These are phyloP conservation scores for Spirogloea muscicola DNA, from an alignment of 139 green algal genomes.

Conservation along the genomic window DNA sequence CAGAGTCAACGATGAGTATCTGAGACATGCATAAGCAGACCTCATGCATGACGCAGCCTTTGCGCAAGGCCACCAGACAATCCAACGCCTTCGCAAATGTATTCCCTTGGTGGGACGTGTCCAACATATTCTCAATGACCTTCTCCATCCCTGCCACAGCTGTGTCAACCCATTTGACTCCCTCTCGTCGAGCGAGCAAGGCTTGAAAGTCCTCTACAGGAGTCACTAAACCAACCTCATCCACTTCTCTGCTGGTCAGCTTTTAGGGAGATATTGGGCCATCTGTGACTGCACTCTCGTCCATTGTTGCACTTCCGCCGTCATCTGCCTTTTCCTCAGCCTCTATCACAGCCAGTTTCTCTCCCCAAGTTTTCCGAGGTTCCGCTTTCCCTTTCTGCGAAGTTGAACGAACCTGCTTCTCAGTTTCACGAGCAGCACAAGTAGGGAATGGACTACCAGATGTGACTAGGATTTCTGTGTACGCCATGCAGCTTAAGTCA, in stretches of 20 bases:
- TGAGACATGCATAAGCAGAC: background rate
- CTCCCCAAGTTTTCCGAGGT: no score
- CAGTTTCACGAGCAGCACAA: no score
- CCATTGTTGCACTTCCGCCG: no score
- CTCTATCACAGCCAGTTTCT: no score
- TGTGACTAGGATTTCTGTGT: no score
- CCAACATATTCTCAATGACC: slow-evolving; percentile 6
- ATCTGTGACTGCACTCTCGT: no score
- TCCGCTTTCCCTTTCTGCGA: no score
- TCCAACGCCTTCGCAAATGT: slow-evolving; percentile 1
- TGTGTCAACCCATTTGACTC: background rate
- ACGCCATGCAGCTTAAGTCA: no score
- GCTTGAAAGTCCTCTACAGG: slow-evolving; percentile 11
- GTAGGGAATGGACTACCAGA: no score
- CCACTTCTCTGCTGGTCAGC: background rate
- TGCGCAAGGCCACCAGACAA: background rate
- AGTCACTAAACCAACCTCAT: background rate
- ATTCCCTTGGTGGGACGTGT: background rate
- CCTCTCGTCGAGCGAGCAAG: background rate
- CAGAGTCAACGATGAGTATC: background rate
- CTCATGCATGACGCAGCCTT: slow-evolving; percentile 16
- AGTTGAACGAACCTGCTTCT: no score
- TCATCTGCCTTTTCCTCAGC: no score
- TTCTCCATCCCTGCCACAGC: slow-evolving; percentile 15
- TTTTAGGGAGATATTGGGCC: no score